Base-by-base conservation (phyloP, 2,329 filamentous ascomycete species). In the Chrysoporthe deuterocubensis region DNA sequence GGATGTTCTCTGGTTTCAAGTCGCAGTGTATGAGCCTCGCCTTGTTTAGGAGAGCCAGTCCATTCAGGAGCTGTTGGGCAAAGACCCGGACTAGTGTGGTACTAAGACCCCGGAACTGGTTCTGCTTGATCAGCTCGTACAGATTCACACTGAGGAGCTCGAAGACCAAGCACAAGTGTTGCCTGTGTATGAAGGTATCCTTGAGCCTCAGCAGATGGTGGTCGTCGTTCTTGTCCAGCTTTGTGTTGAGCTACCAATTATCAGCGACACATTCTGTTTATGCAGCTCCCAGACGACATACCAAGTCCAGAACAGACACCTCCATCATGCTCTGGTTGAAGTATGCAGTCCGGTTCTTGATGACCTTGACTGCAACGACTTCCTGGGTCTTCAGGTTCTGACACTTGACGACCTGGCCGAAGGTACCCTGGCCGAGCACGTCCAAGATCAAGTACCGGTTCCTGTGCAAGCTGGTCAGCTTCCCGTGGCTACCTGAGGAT, bases 241-340 rank as follows among this genome's bases (percentile, higher is more conserved):
- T 97, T 72, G 94, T 97, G 78, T 99, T 99, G 76, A 99, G 87
- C 93, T 96, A 61, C 69, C 50, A 18, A 34, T n/a, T 8, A 58
- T 71, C 37, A 71, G 57, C 32, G 67, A 57, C 16, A n/a, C 56
- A 42, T 7, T 26, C 9, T n/a, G 21, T 44, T 18, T 21, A 40
- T 37, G 26, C 43, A 46, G 72, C 11, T 11, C 13, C 64, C 42
- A 52, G 34, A 58, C 16, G 64, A 73, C 88, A 67, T 85, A 96
- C 93, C 85, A 99, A 78, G 79, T 99, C 96, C 67, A 99, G 85
- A 34, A 99, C 96, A 1, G 96, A 99, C 43, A 99, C 96, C 78
- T 99, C 96, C 96, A 99, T 99, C 96, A 99, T 99, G 79, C 96
- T 98, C 80, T 99, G 96, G 77, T 99, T 99, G 83, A 99, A 99